Evolutionary conservation across 805 yeast species (phyloP).

Genomic region (Candida rishiriensis): DNA sequence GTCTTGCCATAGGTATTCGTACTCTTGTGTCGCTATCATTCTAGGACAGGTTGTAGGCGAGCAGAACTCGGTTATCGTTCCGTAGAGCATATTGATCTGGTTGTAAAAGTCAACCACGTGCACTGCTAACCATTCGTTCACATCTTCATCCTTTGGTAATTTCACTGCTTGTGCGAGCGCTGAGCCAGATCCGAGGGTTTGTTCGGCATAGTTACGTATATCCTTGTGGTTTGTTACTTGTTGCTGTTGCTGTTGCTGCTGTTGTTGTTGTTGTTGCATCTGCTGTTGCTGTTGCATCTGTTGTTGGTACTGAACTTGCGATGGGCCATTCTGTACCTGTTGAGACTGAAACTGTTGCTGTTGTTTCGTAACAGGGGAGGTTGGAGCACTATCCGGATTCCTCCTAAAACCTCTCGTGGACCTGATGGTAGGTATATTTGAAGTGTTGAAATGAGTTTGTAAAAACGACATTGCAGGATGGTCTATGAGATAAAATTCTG

Average conservation of each 20-base stretch:
- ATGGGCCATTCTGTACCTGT: too few species aligned
- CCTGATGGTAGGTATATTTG: conserved; percentile 32
- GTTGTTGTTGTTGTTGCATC: conserved; percentile 8
- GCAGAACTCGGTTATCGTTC: conserved; percentile 93
- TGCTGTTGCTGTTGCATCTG: conserved; percentile 14
- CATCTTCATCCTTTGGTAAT: conserved; percentile 87
- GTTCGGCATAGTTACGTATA: conserved; percentile 85
- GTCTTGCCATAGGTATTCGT: conserved; percentile 96
- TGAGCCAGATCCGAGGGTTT: conserved; percentile 89
- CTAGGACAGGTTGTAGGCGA: conserved; percentile 93
- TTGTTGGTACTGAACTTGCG: conserved; percentile 4
- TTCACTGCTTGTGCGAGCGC: conserved; percentile 90
- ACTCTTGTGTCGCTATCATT: conserved; percentile 97
- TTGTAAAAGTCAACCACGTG: conserved; percentile 97
- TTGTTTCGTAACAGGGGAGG: conserved; percentile 19
- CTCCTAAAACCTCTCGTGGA: conserved; percentile 32
- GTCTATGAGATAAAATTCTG: background rate
- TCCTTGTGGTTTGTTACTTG: conserved; percentile 51
- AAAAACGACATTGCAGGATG: conserved; percentile 22
- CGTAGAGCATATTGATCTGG: conserved; percentile 94
- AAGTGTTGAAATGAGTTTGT: conserved; percentile 26
- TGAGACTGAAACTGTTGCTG: conserved; percentile 7
- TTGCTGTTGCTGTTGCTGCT: conserved; percentile 12
- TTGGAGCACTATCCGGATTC: conserved; percentile 23
- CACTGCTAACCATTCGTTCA: conserved; percentile 93